These are phyloP conservation scores for Tripterygium wilfordii DNA, from an alignment of 177 flowering plant genomes.

Conservation along the genomic window DNA sequence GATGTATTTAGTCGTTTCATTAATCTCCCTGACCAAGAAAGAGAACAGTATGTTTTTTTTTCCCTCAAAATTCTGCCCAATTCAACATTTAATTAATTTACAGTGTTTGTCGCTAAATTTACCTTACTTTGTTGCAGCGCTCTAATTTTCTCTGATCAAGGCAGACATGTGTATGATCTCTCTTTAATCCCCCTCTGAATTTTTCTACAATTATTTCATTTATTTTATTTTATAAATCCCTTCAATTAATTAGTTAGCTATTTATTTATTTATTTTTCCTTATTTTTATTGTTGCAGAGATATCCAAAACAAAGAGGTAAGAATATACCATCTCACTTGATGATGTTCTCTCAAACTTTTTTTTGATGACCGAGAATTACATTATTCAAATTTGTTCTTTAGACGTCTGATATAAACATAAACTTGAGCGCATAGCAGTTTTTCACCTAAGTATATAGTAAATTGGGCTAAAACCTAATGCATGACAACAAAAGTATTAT, in stretches of 20 bases:
- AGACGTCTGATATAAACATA: too few relatives aligned
- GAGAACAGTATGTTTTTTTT: conserved; percentile 26
- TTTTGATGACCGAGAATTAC: too few relatives aligned
- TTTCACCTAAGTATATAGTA: too few relatives aligned
- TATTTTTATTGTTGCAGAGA: conserved; percentile 18
- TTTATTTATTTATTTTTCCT: background rate
- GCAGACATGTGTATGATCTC: conserved; percentile 12
- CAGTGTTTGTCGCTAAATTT: background rate
- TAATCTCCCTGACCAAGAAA: conserved; percentile 36
- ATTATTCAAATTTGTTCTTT: too few relatives aligned
- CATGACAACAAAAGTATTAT: too few relatives aligned
- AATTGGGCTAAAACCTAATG: too few relatives aligned
- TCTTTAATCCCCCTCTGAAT: background rate
- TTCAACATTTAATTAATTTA: background rate
- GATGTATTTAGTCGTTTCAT: conserved; percentile 38
- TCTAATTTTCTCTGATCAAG: conserved; percentile 10
- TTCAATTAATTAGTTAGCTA: background rate
- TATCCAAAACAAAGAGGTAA: conserved; percentile 29
- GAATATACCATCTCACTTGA: background rate
- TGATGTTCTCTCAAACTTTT: too few relatives aligned
- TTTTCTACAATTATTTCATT: background rate
- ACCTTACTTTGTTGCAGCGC: conserved; percentile 15
- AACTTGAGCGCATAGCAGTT: too few relatives aligned
- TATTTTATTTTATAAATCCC: background rate
- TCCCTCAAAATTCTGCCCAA: background rate